Conservation (phyloP, 2,329 filamentous ascomycete genomes). For the Geosmithia morbida region DNA sequence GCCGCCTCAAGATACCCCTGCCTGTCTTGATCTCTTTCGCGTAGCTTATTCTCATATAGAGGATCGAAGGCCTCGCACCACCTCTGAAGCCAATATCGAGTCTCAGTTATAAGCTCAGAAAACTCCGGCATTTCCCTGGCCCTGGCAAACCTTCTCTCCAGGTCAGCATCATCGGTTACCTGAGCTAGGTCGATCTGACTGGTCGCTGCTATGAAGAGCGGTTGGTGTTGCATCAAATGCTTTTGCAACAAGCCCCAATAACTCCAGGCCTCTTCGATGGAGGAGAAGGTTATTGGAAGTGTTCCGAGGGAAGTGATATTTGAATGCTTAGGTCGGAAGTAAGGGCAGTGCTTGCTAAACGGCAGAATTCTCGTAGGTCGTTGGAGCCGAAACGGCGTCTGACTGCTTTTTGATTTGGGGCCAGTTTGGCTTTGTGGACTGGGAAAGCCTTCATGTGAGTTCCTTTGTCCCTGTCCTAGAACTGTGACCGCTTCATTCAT, state of each 20-base stretch:
- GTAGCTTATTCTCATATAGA: constrained; percentile 13
- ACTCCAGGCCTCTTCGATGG: constrained; percentile 18
- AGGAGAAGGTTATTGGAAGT: constrained; percentile 15
- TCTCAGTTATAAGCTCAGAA: constrained; percentile 17
- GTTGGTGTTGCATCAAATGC: constrained; percentile 20
- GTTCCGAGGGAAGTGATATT: constrained; percentile 15
- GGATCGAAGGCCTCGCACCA: constrained; percentile 23
- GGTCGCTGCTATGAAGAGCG: constrained; percentile 16
- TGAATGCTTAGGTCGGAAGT: constrained; percentile 16
- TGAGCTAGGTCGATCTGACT: constrained; percentile 14
- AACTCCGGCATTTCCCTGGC: constrained; percentile 15
- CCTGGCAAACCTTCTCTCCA: constrained; percentile 14
- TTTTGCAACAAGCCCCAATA: constrained; percentile 23
- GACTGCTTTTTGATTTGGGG: constrained; percentile 8
- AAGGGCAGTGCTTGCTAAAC: constrained; percentile 21
- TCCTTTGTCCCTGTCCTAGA: background rate
- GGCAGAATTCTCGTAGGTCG: constrained; percentile 17
- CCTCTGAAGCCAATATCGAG: constrained; percentile 21
- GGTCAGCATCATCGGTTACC: constrained; percentile 10
- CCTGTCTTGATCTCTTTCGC: constrained; percentile 9
- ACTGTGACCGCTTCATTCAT: constrained; percentile 1
- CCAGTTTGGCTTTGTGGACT: constrained; percentile 19
- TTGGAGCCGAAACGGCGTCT: constrained; percentile 3
- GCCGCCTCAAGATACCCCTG: constrained; percentile 19
- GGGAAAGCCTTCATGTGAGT: constrained; percentile 9